phyloP scores from a whole-genome alignment of 805 yeast species.

The Kuraishia cidri region DNA sequence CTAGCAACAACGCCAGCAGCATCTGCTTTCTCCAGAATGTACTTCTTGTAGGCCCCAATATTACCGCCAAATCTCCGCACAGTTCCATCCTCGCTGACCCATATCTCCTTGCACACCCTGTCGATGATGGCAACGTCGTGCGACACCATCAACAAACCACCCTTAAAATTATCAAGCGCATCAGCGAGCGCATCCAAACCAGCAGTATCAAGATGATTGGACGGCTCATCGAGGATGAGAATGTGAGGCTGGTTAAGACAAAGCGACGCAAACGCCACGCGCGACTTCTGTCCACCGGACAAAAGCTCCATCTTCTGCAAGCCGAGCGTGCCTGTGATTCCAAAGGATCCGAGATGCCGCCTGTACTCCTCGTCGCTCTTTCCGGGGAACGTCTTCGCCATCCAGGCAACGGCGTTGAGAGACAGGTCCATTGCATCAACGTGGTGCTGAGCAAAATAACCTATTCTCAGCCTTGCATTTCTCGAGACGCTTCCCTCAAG shows the following conservation, averaged over 20 bases:
- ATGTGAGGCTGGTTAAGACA: constrained; percentile 89
- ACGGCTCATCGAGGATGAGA: constrained; percentile 91
- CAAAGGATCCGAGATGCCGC: constrained; percentile 93
- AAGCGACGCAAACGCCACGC: constrained; percentile 96
- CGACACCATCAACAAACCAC: constrained; percentile 96
- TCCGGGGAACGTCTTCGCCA: constrained; percentile 85
- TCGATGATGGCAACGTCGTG: constrained; percentile 93
- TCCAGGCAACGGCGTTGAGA: constrained; percentile 87
- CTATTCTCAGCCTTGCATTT: constrained; percentile 84
- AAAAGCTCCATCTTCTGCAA: constrained; percentile 81
- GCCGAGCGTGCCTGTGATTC: constrained; percentile 92
- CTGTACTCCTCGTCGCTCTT: constrained; percentile 94
- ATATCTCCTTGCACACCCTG: constrained; percentile 84
- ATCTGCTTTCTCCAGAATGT: constrained; percentile 71
- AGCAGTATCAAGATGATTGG: constrained; percentile 96
- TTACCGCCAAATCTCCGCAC: constrained; percentile 75
- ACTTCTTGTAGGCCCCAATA: constrained; percentile 84
- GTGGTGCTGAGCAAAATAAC: constrained; percentile 97
- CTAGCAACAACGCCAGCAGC: constrained; percentile 84
- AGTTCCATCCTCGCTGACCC: constrained; percentile 87
- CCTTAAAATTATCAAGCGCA: constrained; percentile 80
- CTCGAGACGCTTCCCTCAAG: constrained; percentile 68
- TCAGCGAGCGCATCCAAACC: constrained; percentile 95
- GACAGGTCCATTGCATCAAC: constrained; percentile 93
- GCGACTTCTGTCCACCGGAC: constrained; percentile 97